Evolutionary conservation across 1,284 basidiomycete genomes (phyloP).

Genomic region (Melampsora americana): DNA sequence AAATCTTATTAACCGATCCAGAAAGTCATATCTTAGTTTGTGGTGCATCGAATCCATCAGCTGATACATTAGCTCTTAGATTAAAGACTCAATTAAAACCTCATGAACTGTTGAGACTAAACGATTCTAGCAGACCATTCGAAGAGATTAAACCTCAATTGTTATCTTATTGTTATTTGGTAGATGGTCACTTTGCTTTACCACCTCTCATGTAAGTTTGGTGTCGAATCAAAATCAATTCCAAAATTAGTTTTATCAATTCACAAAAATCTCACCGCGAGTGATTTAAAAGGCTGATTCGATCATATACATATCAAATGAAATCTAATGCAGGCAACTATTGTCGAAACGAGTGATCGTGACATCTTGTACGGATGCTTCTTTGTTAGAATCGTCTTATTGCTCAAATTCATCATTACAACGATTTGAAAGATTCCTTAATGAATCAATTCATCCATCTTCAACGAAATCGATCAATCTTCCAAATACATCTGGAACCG

Average conservation of each 20-base stretch:
- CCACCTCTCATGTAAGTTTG: conserved; percentile 39
- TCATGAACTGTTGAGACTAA: conserved; percentile 51
- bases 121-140: conserved; percentile 54
- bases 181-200: conserved; percentile 49
- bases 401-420: conserved; percentile 53
- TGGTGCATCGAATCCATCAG: conserved; percentile 55
- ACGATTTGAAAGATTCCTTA: conserved; percentile 47
- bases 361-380: conserved; percentile 53
- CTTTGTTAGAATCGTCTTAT: conserved; percentile 50
- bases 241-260: not conserved
- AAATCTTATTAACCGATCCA: conserved; percentile 51
- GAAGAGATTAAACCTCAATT: conserved; percentile 52
- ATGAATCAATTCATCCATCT: conserved; percentile 46
- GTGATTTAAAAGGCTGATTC: conserved; percentile 39
- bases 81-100: conserved; percentile 48
- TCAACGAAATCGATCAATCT: not conserved
- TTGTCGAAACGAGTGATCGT: conserved; percentile 51
- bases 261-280: not conserved
- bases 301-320: conserved; percentile 48
- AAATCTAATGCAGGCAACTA: conserved; percentile 41
- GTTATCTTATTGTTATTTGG: conserved; percentile 49
- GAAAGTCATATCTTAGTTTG: conserved; percentile 53
- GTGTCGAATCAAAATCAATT: conserved; percentile 36
- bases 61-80: conserved; percentile 56
- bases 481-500: conserved; percentile 14